Conservation (phyloP, 1,284 basidiomycete genomes). For the Rhodotorula mucilaginosa region DNA sequence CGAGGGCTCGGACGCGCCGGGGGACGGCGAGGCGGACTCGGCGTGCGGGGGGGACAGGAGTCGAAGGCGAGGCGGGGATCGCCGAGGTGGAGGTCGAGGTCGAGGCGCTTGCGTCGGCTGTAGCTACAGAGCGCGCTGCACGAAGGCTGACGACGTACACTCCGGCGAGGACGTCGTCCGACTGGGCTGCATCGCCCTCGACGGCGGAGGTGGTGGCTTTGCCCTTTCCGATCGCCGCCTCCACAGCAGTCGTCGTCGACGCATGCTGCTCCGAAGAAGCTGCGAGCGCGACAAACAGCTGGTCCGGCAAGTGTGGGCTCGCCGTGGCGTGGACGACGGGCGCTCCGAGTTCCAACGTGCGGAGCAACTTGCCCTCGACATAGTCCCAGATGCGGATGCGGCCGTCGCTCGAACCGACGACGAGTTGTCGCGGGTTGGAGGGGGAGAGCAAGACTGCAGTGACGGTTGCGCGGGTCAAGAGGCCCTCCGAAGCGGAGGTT, state of each 20-base stretch:
- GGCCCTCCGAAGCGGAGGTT: constrained; percentile 52
- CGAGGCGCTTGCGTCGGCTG: constrained; percentile 42
- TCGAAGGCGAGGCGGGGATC: constrained; percentile 50
- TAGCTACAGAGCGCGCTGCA: constrained; percentile 1
- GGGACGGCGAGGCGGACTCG: constrained; percentile 63
- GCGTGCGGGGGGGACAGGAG: constrained; percentile 45
- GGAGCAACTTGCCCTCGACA: constrained; percentile 75
- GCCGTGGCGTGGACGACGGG: constrained; percentile 71
- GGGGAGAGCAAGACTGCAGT: constrained; percentile 78
- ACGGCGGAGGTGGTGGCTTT: constrained; percentile 33
- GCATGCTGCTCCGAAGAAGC: neutral
- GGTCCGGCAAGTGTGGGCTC: constrained; percentile 64
- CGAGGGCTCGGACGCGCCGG: constrained; percentile 61
- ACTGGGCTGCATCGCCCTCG: neutral
- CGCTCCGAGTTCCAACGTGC: constrained; percentile 66
- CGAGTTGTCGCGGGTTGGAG: constrained; percentile 81
- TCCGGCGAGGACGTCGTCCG: constrained; percentile 39
- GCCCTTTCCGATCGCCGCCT: neutral
- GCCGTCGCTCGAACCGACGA: constrained; percentile 82
- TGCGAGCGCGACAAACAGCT: constrained; percentile 58
- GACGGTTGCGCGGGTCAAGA: constrained; percentile 53
- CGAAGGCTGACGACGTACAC: constrained; percentile 29
- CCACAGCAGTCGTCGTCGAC: neutral
- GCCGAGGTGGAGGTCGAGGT: constrained; percentile 42
- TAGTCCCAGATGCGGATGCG: constrained; percentile 89